Evolutionary conservation across 2,329 filamentous ascomycete genomes (phyloP).

Genomic region (Colletotrichum ledebouriae): DNA sequence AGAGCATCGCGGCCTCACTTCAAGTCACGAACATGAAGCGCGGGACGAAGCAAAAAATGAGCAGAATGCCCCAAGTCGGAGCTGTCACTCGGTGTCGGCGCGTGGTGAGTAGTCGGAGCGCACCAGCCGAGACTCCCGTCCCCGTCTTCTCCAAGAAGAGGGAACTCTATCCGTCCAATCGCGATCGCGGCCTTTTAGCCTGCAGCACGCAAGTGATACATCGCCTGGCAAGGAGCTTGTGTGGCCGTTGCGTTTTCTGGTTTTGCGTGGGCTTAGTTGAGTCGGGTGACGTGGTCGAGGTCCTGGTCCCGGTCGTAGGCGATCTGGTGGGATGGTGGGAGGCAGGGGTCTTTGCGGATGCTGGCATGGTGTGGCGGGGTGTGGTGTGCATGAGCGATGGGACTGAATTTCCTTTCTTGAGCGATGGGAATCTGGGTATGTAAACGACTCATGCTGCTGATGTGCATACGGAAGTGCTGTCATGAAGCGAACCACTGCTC

Average conservation of each 20-base stretch:
- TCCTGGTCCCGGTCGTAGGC: background rate
- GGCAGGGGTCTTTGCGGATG: constrained; percentile 19
- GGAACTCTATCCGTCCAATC: constrained; percentile 14
- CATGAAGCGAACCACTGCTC: background rate
- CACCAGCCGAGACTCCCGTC: constrained; percentile 10
- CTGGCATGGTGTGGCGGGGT: constrained; percentile 17
- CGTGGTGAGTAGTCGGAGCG: constrained; percentile 17
- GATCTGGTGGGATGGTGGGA: constrained; percentile 30
- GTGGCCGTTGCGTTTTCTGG: constrained; percentile 10
- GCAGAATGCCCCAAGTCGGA: constrained; percentile 7
- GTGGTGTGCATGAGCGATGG: constrained; percentile 4
- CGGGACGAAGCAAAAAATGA: constrained; percentile 10
- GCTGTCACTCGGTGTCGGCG: background rate
- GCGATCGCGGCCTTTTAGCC: constrained; percentile 24
- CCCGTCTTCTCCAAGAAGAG: background rate
- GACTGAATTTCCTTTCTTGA: background rate
- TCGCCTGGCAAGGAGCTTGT: constrained; percentile 25
- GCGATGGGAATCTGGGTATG: constrained; percentile 5
- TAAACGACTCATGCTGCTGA: constrained; percentile 6
- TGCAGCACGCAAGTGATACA: constrained; percentile 21
- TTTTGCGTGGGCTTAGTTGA: constrained; percentile 13
- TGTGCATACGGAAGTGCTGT: background rate
- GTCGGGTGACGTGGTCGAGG: constrained; percentile 6
- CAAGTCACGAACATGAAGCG: constrained; percentile 11
- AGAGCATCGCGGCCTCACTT: background rate